phyloP scores from a whole-genome alignment of 148 eudicot genomes.

The Silene uniflora region DNA sequence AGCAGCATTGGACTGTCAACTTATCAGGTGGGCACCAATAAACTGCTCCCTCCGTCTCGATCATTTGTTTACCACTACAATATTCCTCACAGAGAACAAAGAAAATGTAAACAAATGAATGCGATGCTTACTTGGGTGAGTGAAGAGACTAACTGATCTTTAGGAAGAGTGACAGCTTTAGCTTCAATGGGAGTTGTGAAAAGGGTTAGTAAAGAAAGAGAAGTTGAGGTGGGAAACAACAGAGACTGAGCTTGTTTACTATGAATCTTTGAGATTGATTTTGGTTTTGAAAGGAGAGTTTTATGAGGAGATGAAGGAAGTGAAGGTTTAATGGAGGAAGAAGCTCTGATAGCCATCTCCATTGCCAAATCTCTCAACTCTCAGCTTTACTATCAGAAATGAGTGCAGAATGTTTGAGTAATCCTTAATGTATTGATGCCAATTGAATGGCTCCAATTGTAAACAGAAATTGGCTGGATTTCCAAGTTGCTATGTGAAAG shows the following conservation, averaged over 20 bases:
- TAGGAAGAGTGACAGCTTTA: constrained; percentile 56
- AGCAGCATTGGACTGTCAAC: not conserved
- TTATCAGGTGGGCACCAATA: not conserved
- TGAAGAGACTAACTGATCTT: constrained; percentile 81
- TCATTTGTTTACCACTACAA: too few species aligned
- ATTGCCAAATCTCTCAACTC: constrained; percentile 18
- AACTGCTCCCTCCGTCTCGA: too few species aligned
- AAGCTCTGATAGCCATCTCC: constrained; percentile 60
- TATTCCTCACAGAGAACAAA: too few species aligned
- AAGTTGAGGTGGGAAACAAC: constrained; percentile 43
- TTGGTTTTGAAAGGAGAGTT: constrained; percentile 26
- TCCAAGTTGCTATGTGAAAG: constrained; percentile 6
- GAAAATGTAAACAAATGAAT: too few species aligned
- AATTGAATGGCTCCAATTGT: constrained; percentile 22
- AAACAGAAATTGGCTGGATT: not conserved
- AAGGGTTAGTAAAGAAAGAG: constrained; percentile 55
- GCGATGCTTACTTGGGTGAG: constrained; percentile 57
- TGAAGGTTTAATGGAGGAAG: constrained; percentile 51
- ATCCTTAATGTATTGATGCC: constrained; percentile 14
- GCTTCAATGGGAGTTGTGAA: constrained; percentile 53
- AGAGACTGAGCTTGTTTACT: constrained; percentile 17
- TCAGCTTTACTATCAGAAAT: not conserved
- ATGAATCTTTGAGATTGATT: constrained; percentile 33
- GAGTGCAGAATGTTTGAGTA: constrained; percentile 10
- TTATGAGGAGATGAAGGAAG: constrained; percentile 35